phyloP scores from a whole-genome alignment of 2,329 filamentous ascomycete species.

The Pyricularia grisea region DNA sequence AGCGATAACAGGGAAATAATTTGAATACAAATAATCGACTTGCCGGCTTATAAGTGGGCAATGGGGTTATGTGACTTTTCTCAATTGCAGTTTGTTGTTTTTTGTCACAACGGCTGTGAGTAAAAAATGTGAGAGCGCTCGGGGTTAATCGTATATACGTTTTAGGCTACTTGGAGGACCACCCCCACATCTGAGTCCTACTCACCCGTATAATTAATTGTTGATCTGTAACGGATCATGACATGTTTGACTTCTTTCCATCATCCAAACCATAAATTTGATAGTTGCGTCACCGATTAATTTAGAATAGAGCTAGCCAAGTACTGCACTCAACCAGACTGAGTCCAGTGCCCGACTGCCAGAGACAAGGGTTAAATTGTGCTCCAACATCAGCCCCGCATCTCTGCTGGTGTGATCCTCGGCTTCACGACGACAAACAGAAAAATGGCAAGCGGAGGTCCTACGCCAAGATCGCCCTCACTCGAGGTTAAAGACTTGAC shows the following conservation, averaged over 20 bases:
- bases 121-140: not conserved
- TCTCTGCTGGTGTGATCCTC: not conserved
- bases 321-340: not conserved
- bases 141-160: not conserved
- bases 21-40: not conserved
- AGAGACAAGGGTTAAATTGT: too few species aligned
- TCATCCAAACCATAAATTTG: not conserved
- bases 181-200: not conserved
- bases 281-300: not conserved
- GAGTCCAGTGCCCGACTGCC: not conserved
- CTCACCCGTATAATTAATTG: not conserved
- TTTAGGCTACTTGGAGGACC: not conserved
- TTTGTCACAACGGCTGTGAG: not conserved
- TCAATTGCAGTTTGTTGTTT: not conserved
- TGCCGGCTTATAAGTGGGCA: not conserved
- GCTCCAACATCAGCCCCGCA: not conserved
- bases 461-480: slow-evolving; percentile 32
- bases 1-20: not conserved
- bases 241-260: not conserved
- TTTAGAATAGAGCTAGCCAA: not conserved
- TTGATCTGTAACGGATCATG: not conserved
- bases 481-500: slow-evolving; percentile 69
- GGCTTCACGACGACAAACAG: not conserved
- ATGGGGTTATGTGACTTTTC: not conserved
- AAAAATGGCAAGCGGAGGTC: slow-evolving; percentile 3